Evolutionary conservation across 345 rosid species (phyloP).

Genomic region (Ceriops zippeliana): DNA sequence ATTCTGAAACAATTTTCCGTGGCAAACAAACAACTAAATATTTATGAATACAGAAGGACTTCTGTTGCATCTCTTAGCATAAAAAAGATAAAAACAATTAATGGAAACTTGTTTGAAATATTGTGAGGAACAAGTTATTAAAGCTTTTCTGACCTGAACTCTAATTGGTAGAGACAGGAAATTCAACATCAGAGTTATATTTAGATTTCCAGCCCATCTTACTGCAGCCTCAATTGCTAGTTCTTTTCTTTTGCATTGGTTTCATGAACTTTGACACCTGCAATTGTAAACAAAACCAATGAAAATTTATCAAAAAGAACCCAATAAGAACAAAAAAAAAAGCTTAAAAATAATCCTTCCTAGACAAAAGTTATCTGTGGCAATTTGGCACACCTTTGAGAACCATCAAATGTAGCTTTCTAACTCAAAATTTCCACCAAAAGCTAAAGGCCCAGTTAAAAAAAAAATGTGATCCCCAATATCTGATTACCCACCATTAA

Average conservation of each 20-base stretch:
- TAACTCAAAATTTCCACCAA: too few species aligned
- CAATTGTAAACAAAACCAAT: conserved; percentile 6
- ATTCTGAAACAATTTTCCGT: too few species aligned
- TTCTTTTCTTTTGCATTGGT: conserved; percentile 48
- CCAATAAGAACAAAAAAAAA: too few species aligned
- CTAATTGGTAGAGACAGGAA: conserved; percentile 28
- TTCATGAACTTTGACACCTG: conserved; percentile 44
- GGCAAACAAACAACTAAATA: too few species aligned
- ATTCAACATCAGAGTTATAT: conserved; percentile 38
- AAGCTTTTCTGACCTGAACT: conserved; percentile 40
- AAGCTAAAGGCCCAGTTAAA: not conserved
- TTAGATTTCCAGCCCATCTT: conserved; percentile 54
- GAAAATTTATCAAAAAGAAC: too few species aligned
- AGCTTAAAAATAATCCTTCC: too few species aligned
- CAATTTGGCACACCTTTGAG: too few species aligned
- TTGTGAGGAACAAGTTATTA: not conserved
- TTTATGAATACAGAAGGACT: too few species aligned
- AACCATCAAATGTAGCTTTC: too few species aligned
- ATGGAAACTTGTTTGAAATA: not conserved
- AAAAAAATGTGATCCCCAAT: not conserved
- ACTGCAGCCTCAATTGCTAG: conserved; percentile 37
- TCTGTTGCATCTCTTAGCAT: too few species aligned
- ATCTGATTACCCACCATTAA: conserved; percentile 31
- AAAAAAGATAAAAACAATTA: too few species aligned
- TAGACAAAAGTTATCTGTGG: too few species aligned